Evolutionary conservation across 345 rosid genomes (phyloP).

Genomic region (Hibiscus trionum): DNA sequence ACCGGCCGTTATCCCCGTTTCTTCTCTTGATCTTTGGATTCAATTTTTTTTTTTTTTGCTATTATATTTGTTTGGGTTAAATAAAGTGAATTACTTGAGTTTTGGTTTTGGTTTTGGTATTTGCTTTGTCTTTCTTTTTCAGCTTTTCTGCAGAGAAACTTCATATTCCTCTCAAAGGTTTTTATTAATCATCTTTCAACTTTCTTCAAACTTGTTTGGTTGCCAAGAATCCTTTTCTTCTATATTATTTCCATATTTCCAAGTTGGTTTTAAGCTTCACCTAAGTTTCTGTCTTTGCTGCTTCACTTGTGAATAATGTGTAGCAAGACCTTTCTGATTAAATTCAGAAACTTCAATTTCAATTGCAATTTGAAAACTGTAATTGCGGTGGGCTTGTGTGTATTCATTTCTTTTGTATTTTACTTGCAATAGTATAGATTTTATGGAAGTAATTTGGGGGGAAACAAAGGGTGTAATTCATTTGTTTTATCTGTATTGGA

Average conservation of each 20-base stretch:
- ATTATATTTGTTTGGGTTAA: neutral
- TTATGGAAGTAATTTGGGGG: too few species aligned
- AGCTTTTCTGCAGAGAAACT: neutral
- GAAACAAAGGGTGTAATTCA: too few species aligned
- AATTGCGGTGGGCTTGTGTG: neutral
- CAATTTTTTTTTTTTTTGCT: neutral
- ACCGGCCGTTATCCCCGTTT: too few species aligned
- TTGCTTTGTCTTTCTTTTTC: neutral
- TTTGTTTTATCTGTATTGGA: too few species aligned
- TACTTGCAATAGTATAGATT: too few species aligned
- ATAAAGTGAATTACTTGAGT: neutral
- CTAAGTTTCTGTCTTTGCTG: neutral
- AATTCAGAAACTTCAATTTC: neutral
- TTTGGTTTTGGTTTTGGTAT: neutral
- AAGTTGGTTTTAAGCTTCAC: neutral
- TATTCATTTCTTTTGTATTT: neutral
- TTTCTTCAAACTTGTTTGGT: neutral
- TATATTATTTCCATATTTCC: neutral
- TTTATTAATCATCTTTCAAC: neutral
- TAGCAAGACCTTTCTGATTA: neutral
- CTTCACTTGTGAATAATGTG: neutral
- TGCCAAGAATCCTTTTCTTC: neutral
- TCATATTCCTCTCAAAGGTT: neutral
- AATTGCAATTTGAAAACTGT: neutral
- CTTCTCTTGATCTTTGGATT: neutral